Conservation (phyloP, 164 flowering plant species). For the Macadamia integrifolia region DNA sequence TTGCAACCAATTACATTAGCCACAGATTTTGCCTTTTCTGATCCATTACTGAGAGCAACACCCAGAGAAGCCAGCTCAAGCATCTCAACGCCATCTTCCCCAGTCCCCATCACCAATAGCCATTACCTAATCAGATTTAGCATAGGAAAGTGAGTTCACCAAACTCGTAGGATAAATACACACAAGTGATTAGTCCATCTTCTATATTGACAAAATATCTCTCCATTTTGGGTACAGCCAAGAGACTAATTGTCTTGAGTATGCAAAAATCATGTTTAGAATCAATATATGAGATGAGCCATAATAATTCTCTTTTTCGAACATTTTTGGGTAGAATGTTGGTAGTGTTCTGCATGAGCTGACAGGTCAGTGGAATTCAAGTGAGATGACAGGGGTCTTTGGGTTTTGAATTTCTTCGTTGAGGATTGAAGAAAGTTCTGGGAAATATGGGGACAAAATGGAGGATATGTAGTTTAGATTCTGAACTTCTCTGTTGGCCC, state of each 20-base stretch:
- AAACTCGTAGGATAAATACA: too few relatives aligned
- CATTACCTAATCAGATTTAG: slow-evolving; percentile 48
- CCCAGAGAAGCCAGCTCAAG: slow-evolving; percentile 85
- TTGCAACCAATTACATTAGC: slow-evolving; percentile 70
- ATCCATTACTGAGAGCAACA: slow-evolving; percentile 79
- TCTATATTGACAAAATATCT: too few relatives aligned
- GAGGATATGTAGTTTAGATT: background rate
- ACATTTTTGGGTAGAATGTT: background rate
- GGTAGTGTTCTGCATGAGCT: background rate
- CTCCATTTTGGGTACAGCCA: too few relatives aligned
- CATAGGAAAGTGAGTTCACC: background rate
- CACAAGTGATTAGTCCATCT: too few relatives aligned
- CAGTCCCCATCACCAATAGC: slow-evolving; percentile 85
- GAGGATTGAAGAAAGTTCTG: background rate
- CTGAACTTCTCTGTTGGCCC: background rate
- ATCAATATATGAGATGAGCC: too few relatives aligned
- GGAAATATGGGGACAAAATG: background rate
- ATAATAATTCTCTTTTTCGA: too few relatives aligned
- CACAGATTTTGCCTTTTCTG: slow-evolving; percentile 81
- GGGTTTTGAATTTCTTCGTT: background rate
- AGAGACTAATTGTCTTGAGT: too few relatives aligned
- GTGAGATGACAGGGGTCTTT: background rate
- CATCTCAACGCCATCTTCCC: slow-evolving; percentile 84
- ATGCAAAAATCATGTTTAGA: too few relatives aligned
- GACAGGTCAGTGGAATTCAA: background rate